Evolutionary conservation across 768 basidiomycete species (phyloP).

Genomic region (Dacryopinax spathularia): DNA sequence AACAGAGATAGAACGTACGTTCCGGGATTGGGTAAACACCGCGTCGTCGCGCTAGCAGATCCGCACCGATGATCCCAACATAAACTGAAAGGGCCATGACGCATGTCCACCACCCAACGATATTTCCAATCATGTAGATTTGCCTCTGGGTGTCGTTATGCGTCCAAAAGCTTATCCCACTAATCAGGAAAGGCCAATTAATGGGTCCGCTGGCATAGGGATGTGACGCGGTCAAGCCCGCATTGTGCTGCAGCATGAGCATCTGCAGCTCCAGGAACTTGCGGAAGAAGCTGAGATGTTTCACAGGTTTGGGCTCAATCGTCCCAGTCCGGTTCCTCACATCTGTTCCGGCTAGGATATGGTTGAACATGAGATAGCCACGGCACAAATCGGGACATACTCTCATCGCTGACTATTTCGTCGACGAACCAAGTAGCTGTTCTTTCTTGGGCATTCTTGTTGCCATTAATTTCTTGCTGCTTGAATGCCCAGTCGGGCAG

Average conservation of each 20-base stretch:
- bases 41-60: constrained; percentile 74
- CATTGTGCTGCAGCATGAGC: constrained; percentile 95
- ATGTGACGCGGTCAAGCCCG: constrained; percentile 93
- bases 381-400: constrained; percentile 32
- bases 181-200: constrained; percentile 95
- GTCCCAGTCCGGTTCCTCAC: constrained; percentile 38
- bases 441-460: constrained; percentile 76
- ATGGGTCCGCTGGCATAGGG: constrained; percentile 93
- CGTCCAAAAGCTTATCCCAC: constrained; percentile 98
- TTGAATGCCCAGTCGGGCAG: constrained; percentile 95
- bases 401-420: constrained; percentile 56
- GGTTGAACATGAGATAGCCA: background rate
- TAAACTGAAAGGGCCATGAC: constrained; percentile 75
- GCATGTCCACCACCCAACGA: constrained; percentile 90
- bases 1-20: constrained; percentile 39
- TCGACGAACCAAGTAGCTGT: constrained; percentile 82
- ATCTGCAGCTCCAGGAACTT: constrained; percentile 90
- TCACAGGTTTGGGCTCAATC: constrained; percentile 49
- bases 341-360: constrained; percentile 36
- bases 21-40: constrained; percentile 75
- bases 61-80: constrained; percentile 79
- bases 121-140: constrained; percentile 91
- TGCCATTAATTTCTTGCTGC: constrained; percentile 96
- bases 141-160: constrained; percentile 70
- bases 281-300: constrained; percentile 78